Percentiles rank a stretch among this genome's conserved stretches.
phyloP scores from a whole-genome alignment of 495 filamentous ascomycete genomes.

The Penicillium taxi region DNA sequence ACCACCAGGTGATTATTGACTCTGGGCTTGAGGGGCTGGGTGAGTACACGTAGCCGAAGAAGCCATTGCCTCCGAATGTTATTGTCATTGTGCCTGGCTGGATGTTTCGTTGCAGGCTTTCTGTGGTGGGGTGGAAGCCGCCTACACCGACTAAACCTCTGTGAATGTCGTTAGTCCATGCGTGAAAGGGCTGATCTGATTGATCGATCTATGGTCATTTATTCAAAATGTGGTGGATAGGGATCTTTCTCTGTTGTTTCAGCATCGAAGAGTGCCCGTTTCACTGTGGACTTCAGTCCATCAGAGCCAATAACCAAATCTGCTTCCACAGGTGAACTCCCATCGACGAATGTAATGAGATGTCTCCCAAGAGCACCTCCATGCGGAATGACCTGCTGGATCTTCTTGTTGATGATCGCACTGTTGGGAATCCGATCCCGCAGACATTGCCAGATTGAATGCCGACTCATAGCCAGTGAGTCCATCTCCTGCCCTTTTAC shows the following conservation, averaged over 20 bases:
- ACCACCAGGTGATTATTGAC: constrained; percentile 6
- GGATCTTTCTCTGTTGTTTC: constrained; percentile 1
- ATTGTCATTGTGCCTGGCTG: constrained; percentile 2
- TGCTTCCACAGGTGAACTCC: constrained; percentile 5
- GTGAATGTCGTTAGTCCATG: not conserved
- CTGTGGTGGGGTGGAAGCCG: constrained; percentile 4
- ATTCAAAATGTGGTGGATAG: constrained; percentile 7
- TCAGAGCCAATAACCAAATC: constrained; percentile 17
- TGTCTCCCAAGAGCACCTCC: constrained; percentile 1
- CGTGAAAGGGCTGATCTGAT: not conserved
- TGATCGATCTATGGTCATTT: not conserved
- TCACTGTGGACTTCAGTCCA: constrained; percentile 5
- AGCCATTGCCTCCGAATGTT: constrained; percentile 5
- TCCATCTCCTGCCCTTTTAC: constrained; percentile 10
- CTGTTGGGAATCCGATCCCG: constrained; percentile 2
- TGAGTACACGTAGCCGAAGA: constrained; percentile 8
- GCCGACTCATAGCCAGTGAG: constrained; percentile 5
- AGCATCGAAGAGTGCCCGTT: constrained; percentile 5
- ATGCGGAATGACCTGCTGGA: not conserved
- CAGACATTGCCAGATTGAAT: constrained; percentile 7
- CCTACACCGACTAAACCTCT: constrained; percentile 6
- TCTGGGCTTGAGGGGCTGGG: constrained; percentile 1
- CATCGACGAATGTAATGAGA: constrained; percentile 5
- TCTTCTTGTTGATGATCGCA: constrained; percentile 5
- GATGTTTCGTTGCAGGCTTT: not conserved